Evolutionary conservation across 176 grass and related monocot species (phyloP).

Genomic region (Zea mays): DNA sequence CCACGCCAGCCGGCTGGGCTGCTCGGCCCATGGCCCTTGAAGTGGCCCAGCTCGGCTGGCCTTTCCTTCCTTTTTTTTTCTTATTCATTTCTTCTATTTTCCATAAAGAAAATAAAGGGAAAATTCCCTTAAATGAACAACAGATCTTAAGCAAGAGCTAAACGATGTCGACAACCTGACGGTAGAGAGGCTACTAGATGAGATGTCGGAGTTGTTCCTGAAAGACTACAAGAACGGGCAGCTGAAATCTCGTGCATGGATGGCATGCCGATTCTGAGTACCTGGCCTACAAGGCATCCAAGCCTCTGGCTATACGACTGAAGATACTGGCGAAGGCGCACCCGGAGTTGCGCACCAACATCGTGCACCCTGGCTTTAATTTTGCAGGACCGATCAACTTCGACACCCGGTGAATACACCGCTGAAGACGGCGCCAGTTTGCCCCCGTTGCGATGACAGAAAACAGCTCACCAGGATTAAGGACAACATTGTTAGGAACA

Average conservation of each 20-base stretch:
- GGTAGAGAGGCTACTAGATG: slow-evolving; percentile 39
- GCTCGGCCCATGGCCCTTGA: too few relatives aligned
- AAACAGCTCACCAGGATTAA: background rate
- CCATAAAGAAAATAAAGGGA: too few relatives aligned
- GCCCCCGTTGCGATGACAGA: slow-evolving; percentile 37
- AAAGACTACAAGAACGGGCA: slow-evolving; percentile 40
- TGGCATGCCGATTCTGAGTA: slow-evolving; percentile 38
- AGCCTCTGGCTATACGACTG: slow-evolving; percentile 55
- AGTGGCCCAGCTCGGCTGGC: too few relatives aligned
- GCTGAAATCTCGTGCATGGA: slow-evolving; percentile 31
- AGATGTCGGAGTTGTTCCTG: slow-evolving; percentile 52
- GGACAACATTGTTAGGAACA: background rate
- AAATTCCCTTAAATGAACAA: too few relatives aligned
- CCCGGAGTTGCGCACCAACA: slow-evolving; percentile 37
- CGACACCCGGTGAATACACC: slow-evolving; percentile 30
- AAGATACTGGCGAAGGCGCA: slow-evolving; percentile 54
- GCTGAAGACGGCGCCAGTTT: slow-evolving; percentile 58
- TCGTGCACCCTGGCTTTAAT: slow-evolving; percentile 63
- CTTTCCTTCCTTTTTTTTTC: too few relatives aligned
- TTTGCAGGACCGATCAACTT: slow-evolving; percentile 62
- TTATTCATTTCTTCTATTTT: too few relatives aligned
- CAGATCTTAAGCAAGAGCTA: slow-evolving; percentile 34
- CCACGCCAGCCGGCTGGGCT: too few relatives aligned
- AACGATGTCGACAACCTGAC: slow-evolving; percentile 32
- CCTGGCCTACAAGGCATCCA: slow-evolving; percentile 61